Percentiles rank a stretch among this genome's conserved stretches.
Evolutionary conservation across 495 filamentous ascomycete genomes (phyloP).

Genomic region (Aspergillus nidulans): DNA sequence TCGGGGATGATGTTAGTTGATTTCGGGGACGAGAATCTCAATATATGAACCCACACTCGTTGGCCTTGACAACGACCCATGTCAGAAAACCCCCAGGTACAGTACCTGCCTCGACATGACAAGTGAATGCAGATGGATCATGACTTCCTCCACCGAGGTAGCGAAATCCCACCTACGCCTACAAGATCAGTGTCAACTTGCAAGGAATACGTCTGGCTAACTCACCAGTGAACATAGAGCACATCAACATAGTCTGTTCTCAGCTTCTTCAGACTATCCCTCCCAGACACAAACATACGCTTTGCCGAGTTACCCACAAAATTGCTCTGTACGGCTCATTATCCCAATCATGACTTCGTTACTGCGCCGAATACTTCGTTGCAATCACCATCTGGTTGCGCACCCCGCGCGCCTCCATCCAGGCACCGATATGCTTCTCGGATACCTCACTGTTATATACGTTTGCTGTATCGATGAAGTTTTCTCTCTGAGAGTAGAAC

Average conservation of each 20-base stretch:
- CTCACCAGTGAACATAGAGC: constrained; percentile 14
- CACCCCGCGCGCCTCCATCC: constrained; percentile 20
- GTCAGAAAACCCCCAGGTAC: constrained; percentile 64
- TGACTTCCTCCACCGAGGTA: constrained; percentile 61
- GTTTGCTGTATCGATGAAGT: constrained; percentile 15
- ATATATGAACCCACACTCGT: constrained; percentile 37
- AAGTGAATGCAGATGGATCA: constrained; percentile 62
- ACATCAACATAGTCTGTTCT: constrained; percentile 62
- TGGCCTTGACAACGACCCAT: constrained; percentile 66
- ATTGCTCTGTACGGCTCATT: constrained; percentile 45
- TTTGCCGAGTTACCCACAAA: constrained; percentile 56
- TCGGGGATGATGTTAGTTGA: background rate
- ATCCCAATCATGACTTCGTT: constrained; percentile 14
- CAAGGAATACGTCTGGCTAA: background rate
- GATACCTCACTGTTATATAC: constrained; percentile 4
- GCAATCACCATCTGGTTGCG: constrained; percentile 65
- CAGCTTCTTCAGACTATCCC: constrained; percentile 54
- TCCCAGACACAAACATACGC: constrained; percentile 49
- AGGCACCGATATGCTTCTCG: constrained; percentile 10
- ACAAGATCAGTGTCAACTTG: constrained; percentile 23
- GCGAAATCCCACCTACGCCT: constrained; percentile 65
- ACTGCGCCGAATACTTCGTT: constrained; percentile 61
- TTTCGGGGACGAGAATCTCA: background rate
- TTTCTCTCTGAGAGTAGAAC: constrained; percentile 4
- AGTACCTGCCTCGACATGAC: constrained; percentile 60